These are phyloP conservation scores for Cercospora sesami DNA, from an alignment of 2,329 filamentous ascomycete species.

Conservation along the genomic window DNA sequence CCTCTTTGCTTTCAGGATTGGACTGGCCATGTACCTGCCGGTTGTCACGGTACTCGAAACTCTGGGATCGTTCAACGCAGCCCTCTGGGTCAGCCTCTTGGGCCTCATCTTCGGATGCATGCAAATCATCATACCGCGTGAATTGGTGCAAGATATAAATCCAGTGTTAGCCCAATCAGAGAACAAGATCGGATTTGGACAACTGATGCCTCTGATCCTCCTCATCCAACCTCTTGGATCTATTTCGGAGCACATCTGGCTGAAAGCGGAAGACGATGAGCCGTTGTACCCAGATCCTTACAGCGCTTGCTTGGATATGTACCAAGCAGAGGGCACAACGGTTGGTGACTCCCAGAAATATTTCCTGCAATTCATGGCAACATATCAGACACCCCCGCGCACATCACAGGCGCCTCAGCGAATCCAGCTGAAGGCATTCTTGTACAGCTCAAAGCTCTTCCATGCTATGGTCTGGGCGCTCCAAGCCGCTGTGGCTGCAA, in stretches of 20 bases:
- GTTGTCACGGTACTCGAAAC: slow-evolving; percentile 25
- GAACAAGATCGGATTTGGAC: slow-evolving; percentile 28
- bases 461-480: slow-evolving; percentile 13
- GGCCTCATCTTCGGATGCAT: slow-evolving; percentile 32
- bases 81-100: slow-evolving; percentile 27
- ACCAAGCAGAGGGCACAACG: background rate
- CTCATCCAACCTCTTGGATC: slow-evolving; percentile 30
- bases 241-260: slow-evolving; percentile 24
- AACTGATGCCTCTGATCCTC: slow-evolving; percentile 32
- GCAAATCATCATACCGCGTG: slow-evolving; percentile 29
- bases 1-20: slow-evolving; percentile 20
- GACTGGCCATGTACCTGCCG: slow-evolving; percentile 19
- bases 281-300: slow-evolving; percentile 17
- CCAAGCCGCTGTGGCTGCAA: slow-evolving; percentile 11
- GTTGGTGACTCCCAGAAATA: slow-evolving; percentile 8
- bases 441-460: slow-evolving; percentile 24
- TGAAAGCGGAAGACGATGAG: slow-evolving; percentile 15
- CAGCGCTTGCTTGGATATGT: slow-evolving; percentile 2
- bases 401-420: slow-evolving; percentile 15
- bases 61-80: slow-evolving; percentile 29
- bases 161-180: slow-evolving; percentile 5
- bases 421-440: slow-evolving; percentile 22
- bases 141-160: slow-evolving; percentile 18
- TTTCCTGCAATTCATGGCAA: slow-evolving; percentile 22
- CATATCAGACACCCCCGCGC: slow-evolving; percentile 14